Evolutionary conservation across 2,329 filamentous ascomycete species (phyloP).

Genomic region (Fusarium sulawesiense): DNA sequence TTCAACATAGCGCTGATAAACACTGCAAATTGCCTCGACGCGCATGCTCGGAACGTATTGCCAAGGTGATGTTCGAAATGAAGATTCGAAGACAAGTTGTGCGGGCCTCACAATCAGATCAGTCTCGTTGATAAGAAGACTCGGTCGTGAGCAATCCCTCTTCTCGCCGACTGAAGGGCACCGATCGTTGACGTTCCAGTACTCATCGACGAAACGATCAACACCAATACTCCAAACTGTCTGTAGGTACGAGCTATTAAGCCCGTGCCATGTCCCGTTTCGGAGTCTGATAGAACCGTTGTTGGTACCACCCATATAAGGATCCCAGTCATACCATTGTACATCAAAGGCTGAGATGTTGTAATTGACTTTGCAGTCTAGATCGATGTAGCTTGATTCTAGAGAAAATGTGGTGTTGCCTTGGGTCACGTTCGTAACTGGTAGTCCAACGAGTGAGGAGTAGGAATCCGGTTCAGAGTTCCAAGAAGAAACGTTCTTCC

Average conservation of each 20-base stretch:
- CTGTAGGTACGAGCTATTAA: not conserved
- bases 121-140: not conserved
- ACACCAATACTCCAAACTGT: not conserved
- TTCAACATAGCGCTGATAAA: not conserved
- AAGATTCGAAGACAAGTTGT: not conserved
- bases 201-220: constrained; percentile 3
- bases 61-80: not conserved
- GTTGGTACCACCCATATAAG: not conserved
- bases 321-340: not conserved
- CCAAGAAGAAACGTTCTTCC: not conserved
- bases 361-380: not conserved
- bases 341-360: not conserved
- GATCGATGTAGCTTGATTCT: not conserved
- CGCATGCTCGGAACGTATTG: not conserved
- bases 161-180: not conserved
- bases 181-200: not conserved
- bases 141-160: not conserved
- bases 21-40: not conserved
- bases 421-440: not conserved
- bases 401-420: not conserved
- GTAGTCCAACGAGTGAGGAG: not conserved
- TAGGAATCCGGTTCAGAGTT: not conserved
- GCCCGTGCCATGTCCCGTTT: constrained; percentile 25
- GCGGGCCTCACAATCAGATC: not conserved
- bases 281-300: not conserved